Evolutionary conservation across 306 rosid species (phyloP).

Genomic region (Sphenostylis stenocarpa): DNA sequence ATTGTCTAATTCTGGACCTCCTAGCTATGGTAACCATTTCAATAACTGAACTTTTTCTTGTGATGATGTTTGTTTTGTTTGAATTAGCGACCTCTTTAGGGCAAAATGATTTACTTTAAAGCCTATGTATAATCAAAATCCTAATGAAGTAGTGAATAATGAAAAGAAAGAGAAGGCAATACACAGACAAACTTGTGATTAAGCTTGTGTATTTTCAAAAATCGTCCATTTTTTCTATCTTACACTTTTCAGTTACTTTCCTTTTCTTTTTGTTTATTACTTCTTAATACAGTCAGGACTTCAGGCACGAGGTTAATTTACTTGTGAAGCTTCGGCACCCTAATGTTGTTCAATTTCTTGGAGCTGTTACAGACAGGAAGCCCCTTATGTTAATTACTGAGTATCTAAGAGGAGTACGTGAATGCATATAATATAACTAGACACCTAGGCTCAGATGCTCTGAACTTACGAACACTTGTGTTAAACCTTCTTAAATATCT

Average conservation of each 20-base stretch:
- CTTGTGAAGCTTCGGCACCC: conserved; percentile 98
- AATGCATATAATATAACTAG: conserved; percentile 20
- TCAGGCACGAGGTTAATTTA: conserved; percentile 87
- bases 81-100: conserved; percentile 1
- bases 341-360: conserved; percentile 91
- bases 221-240: conserved; percentile 16
- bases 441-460: conserved; percentile 16
- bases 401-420: conserved; percentile 85
- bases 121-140: neutral
- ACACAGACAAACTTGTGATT: neutral
- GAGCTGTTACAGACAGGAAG: conserved; percentile 89
- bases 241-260: conserved; percentile 5
- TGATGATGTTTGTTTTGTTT: neutral
- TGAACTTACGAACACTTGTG: conserved; percentile 12
- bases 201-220: conserved; percentile 6
- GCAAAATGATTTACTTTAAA: neutral
- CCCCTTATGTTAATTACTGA: conserved; percentile 91
- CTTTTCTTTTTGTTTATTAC: neutral
- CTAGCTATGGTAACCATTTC: neutral
- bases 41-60: neutral
- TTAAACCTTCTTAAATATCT: conserved; percentile 20
- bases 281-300: conserved; percentile 70
- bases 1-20: neutral
- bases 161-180: neutral
- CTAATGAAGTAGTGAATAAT: neutral